Conservation (phyloP, 495 filamentous ascomycete species). For the Cenococcum geophilum region DNA sequence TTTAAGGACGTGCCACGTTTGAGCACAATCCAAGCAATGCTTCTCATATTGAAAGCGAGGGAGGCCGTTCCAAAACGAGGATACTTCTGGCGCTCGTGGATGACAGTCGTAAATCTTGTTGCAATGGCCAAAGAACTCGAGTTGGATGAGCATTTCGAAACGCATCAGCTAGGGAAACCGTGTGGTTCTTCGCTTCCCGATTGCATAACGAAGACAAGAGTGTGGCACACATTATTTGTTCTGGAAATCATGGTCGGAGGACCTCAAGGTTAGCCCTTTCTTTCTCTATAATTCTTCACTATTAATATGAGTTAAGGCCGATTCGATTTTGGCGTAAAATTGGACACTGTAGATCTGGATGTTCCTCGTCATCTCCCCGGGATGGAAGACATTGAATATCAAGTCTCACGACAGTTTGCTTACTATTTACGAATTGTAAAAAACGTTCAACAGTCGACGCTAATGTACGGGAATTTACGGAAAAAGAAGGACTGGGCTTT, state of each 20-base stretch:
- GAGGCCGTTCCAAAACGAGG: slow-evolving; percentile 88
- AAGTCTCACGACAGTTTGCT: slow-evolving; percentile 73
- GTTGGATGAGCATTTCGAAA: slow-evolving; percentile 76
- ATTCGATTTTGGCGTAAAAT: slow-evolving; percentile 68
- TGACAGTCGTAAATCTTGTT: slow-evolving; percentile 86
- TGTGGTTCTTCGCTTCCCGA: slow-evolving; percentile 67
- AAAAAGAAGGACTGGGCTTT: slow-evolving; percentile 79
- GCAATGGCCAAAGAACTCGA: slow-evolving; percentile 92
- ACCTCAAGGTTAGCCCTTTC: slow-evolving; percentile 66
- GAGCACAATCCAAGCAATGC: slow-evolving; percentile 87
- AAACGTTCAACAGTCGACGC: slow-evolving; percentile 70
- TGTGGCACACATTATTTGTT: slow-evolving; percentile 87
- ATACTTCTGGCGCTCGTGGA: slow-evolving; percentile 98
- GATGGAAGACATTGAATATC: slow-evolving; percentile 68
- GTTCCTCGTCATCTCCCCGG: slow-evolving; percentile 57
- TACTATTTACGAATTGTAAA: slow-evolving; percentile 71
- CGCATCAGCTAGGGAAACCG: slow-evolving; percentile 61
- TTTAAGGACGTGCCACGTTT: slow-evolving; percentile 92
- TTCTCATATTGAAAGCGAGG: slow-evolving; percentile 84
- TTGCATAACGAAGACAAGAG: slow-evolving; percentile 73
- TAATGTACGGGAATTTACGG: slow-evolving; percentile 69
- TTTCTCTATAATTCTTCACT: not conserved
- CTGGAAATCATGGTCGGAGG: slow-evolving; percentile 91
- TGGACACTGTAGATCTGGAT: slow-evolving; percentile 70
- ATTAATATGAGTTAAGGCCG: slow-evolving; percentile 53